These are phyloP conservation scores for Tolypocladium inflatum DNA, from an alignment of 2,329 filamentous ascomycete genomes.

Conservation along the genomic window DNA sequence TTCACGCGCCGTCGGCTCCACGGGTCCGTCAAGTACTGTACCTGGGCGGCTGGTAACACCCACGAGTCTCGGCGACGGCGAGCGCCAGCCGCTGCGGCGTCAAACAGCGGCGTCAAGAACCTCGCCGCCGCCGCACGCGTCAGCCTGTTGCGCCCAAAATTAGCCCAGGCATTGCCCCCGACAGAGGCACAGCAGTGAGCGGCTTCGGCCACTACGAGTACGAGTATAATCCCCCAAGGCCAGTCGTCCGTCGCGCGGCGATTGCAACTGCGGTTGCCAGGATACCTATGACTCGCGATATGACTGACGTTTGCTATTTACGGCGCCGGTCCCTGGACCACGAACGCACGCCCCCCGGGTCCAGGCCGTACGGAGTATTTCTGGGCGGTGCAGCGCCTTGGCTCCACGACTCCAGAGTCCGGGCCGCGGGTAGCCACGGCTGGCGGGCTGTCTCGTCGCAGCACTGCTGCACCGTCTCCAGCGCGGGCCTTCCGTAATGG, in stretches of 20 bases:
- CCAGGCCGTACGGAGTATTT: not conserved
- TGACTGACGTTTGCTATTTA: not conserved
- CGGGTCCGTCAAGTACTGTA: not conserved
- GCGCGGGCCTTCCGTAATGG: not conserved
- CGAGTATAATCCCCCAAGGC: too few relatives aligned
- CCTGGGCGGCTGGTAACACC: not conserved
- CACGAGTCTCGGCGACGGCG: not conserved
- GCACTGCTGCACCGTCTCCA: not conserved
- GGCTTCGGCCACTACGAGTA: not conserved
- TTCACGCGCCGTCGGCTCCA: not conserved
- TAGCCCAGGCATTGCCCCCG: too few relatives aligned
- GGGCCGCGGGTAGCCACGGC: not conserved
- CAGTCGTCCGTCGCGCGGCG: not conserved
- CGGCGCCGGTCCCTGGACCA: not conserved
- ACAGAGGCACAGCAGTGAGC: too few relatives aligned
- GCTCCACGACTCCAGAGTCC: not conserved
- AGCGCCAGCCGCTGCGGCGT: not conserved
- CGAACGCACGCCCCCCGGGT: not conserved
- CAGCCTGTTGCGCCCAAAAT: too few relatives aligned
- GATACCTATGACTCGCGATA: conserved; percentile 3
- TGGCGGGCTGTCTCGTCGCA: not conserved
- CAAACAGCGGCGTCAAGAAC: not conserved
- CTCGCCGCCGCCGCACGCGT: too few relatives aligned
- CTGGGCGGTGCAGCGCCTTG: not conserved
- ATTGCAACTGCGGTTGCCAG: not conserved